Conservation (phyloP, 2,329 filamentous ascomycete species). For the Aspergillus candidus region DNA sequence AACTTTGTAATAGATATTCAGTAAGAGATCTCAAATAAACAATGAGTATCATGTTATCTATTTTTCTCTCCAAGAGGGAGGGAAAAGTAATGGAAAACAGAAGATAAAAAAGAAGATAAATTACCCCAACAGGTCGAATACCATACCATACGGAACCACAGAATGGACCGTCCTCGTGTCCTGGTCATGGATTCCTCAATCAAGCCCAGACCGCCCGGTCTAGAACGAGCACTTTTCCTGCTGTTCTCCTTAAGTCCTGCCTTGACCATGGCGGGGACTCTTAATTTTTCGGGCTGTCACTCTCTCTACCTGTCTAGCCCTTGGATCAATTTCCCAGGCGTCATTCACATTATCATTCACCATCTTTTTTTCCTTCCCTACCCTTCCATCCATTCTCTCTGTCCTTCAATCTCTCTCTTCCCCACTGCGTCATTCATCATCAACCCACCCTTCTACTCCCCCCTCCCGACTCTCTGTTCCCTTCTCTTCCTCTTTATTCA, state of each 20-base stretch:
- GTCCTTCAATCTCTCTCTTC: constrained; percentile 14
- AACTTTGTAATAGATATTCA: no score
- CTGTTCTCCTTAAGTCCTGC: no score
- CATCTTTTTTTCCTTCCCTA: constrained; percentile 10
- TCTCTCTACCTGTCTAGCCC: constrained; percentile 8
- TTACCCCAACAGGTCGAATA: not conserved
- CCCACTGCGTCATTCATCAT: constrained; percentile 16
- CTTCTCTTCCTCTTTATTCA: constrained; percentile 7
- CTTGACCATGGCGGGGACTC: not conserved
- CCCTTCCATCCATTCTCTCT: constrained; percentile 12
- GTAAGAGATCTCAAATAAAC: no score
- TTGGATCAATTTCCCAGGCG: constrained; percentile 15
- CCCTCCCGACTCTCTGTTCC: constrained; percentile 7
- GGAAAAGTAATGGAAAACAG: not conserved
- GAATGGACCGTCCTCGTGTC: constrained; percentile 15
- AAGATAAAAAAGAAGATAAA: constrained; percentile 1
- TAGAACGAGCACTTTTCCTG: constrained; percentile 13
- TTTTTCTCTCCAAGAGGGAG: not conserved
- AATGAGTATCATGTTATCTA: no score
- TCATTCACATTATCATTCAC: constrained; percentile 12
- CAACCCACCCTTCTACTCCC: constrained; percentile 8
- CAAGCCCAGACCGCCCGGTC: constrained; percentile 15
- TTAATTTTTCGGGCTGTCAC: constrained; percentile 7
- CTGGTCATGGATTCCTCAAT: constrained; percentile 20
- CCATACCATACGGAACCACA: not conserved